Conservation (phyloP, 345 rosid species). For the Arabis hirsuta region DNA sequence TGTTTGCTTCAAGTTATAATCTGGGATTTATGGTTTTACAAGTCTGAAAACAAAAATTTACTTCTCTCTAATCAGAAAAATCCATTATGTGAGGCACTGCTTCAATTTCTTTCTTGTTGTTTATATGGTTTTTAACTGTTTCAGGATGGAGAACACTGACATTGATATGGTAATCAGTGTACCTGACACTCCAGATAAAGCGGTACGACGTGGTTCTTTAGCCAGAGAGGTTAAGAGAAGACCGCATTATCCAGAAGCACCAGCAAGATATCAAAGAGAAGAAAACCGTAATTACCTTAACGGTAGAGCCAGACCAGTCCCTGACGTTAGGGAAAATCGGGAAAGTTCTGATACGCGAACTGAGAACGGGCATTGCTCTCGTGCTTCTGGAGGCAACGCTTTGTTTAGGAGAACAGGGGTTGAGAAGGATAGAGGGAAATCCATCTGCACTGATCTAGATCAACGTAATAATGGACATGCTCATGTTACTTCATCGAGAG, state of each 20-base stretch:
- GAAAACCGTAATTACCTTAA: conserved; percentile 42
- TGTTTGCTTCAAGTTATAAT: conserved; percentile 19
- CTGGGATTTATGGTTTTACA: conserved; percentile 5
- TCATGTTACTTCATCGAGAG: conserved; percentile 42
- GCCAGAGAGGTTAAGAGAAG: conserved; percentile 43
- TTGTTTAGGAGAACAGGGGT: conserved; percentile 52
- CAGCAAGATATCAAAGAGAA: conserved; percentile 40
- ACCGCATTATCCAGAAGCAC: conserved; percentile 46
- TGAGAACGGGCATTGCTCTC: conserved; percentile 29
- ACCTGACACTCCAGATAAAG: conserved; percentile 89
- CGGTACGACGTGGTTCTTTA: conserved; percentile 32
- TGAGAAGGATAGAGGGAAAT: conserved; percentile 57
- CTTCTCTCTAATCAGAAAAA: neutral
- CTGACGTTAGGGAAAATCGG: conserved; percentile 42
- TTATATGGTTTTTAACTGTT: neutral
- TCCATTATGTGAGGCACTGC: conserved; percentile 12
- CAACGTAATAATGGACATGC: conserved; percentile 38
- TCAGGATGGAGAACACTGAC: conserved; percentile 76
- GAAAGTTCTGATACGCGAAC: conserved; percentile 43
- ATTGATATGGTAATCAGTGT: conserved; percentile 60
- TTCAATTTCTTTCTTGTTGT: neutral
- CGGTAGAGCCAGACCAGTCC: conserved; percentile 41
- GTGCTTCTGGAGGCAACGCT: conserved; percentile 41
- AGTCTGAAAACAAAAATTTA: neutral
- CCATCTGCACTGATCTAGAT: conserved; percentile 33